Percentiles rank a stretch among this genome's conserved stretches.
Conservation (phyloP, 164 flowering plant genomes). For the Tetrastigma voinierianum region DNA sequence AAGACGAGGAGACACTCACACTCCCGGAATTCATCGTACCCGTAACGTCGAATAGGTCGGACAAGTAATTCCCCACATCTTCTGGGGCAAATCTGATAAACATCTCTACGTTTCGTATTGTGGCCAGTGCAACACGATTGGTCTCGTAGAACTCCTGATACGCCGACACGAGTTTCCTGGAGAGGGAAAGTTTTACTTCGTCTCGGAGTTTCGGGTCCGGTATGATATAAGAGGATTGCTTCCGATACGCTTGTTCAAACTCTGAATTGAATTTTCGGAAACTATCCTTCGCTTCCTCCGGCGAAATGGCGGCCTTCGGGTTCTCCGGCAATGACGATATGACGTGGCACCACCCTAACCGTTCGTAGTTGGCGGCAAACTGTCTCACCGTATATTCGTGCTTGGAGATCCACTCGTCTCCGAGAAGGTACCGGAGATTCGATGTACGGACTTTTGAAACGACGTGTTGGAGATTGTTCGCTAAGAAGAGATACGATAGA, state of each 20-base stretch:
- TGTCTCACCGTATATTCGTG: constrained; percentile 47
- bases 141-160: constrained; percentile 38
- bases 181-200: constrained; percentile 43
- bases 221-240: constrained; percentile 41
- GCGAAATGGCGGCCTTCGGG: constrained; percentile 21
- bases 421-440: constrained; percentile 48
- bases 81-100: constrained; percentile 46
- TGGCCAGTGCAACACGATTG: constrained; percentile 12
- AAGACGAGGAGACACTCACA: constrained; percentile 10
- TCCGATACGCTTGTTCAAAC: constrained; percentile 45
- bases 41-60: constrained; percentile 38
- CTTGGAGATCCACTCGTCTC: constrained; percentile 51
- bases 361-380: constrained; percentile 46
- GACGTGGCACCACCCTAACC: constrained; percentile 55
- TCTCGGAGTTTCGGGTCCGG: constrained; percentile 51
- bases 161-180: constrained; percentile 32
- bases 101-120: constrained; percentile 9
- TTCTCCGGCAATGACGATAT: constrained; percentile 33
- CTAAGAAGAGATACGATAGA: constrained; percentile 56
- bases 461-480: constrained; percentile 63
- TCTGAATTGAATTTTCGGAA: constrained; percentile 40
- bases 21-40: constrained; percentile 5
- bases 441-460: constrained; percentile 40
- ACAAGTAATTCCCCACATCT: constrained; percentile 45
- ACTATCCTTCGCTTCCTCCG: constrained; percentile 29